Evolutionary conservation across 805 yeast genomes (phyloP).

Genomic region (Yamadazyma endophytica): DNA sequence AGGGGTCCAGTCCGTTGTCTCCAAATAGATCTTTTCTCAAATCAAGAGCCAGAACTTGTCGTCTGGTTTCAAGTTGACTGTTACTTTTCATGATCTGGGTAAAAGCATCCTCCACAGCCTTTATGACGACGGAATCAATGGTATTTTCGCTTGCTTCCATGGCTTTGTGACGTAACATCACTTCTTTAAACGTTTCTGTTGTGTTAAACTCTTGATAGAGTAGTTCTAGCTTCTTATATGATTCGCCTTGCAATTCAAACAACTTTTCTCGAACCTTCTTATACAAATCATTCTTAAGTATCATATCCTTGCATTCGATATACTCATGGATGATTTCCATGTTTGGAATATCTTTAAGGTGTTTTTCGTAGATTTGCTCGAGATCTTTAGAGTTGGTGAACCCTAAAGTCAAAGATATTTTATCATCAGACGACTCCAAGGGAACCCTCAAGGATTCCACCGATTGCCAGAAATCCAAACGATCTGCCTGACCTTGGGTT

Average conservation of each 20-base stretch:
- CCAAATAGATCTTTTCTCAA: constrained; percentile 25
- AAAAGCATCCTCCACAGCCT: constrained; percentile 67
- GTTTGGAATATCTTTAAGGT: constrained; percentile 2
- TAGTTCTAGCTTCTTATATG: constrained; percentile 47
- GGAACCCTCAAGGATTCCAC: constrained; percentile 73
- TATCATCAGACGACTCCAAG: constrained; percentile 46
- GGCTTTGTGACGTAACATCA: constrained; percentile 6
- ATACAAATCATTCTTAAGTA: constrained; percentile 28
- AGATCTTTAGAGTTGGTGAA: constrained; percentile 52
- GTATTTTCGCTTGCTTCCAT: constrained; percentile 13
- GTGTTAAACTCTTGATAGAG: constrained; percentile 13
- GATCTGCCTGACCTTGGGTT: constrained; percentile 9
- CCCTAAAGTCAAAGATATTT: constrained; percentile 35
- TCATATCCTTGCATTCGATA: constrained; percentile 10
- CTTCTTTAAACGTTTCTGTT: constrained; percentile 5
- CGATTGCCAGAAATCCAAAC: constrained; percentile 62
- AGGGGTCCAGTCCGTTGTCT: constrained; percentile 11
- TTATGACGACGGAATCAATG: constrained; percentile 33
- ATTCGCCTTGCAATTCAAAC: constrained; percentile 53
- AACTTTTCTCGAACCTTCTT: constrained; percentile 54
- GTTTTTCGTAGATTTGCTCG: constrained; percentile 27
- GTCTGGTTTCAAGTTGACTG: constrained; percentile 4
- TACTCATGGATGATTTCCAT: constrained; percentile 27
- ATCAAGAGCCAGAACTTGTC: constrained; percentile 9
- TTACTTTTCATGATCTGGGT: constrained; percentile 46